Evolutionary conservation across 495 filamentous ascomycete genomes (phyloP).

Genomic region (Penicillium pancosmium): DNA sequence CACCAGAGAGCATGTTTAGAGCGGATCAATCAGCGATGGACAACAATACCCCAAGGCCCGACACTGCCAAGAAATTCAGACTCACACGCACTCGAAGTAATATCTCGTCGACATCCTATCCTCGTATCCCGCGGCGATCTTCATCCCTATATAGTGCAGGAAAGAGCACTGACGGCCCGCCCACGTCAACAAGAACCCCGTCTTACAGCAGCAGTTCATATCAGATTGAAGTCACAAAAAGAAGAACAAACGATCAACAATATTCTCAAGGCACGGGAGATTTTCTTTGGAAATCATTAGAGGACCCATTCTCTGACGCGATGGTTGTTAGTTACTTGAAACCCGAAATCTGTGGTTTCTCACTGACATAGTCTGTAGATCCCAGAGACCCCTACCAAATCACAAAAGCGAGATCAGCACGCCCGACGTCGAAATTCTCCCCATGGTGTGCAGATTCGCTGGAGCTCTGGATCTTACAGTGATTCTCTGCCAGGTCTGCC

Average conservation of each 20-base stretch:
- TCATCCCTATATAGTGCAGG: conserved; percentile 26
- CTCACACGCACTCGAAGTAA: conserved; percentile 9
- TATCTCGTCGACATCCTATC: conserved; percentile 22
- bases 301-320: conserved; percentile 26
- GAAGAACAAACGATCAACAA: conserved; percentile 4
- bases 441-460: conserved; percentile 16
- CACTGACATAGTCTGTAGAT: conserved; percentile 1
- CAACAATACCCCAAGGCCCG: conserved; percentile 11
- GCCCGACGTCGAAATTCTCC: not conserved
- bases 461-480: conserved; percentile 31
- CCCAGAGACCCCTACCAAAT: not conserved
- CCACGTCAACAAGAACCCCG: conserved; percentile 31
- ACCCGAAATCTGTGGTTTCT: not conserved
- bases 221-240: conserved; percentile 25
- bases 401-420: not conserved
- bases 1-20: conserved; percentile 27
- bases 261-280: not conserved
- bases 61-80: conserved; percentile 12
- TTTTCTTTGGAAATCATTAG: not conserved
- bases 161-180: conserved; percentile 13
- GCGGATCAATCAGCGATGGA: conserved; percentile 8
- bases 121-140: conserved; percentile 29
- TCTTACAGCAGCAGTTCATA: conserved; percentile 26
- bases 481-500: conserved; percentile 3
- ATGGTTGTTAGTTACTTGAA: conserved; percentile 6